phyloP scores from a whole-genome alignment of 1,284 basidiomycete genomes.

The Boletus mariae region DNA sequence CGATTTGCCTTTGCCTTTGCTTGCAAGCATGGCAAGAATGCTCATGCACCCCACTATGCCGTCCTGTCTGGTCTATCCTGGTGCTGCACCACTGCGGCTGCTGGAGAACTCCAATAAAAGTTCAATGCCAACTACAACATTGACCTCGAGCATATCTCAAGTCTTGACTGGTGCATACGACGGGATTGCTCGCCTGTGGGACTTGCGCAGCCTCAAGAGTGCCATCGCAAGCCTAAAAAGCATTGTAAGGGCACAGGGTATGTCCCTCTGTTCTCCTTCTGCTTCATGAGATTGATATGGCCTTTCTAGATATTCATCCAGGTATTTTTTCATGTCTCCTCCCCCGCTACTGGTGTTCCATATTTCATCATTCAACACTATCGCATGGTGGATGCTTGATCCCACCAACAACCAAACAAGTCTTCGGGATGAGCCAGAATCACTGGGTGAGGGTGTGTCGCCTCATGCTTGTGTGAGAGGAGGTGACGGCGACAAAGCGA shows the following conservation, averaged over 20 bases:
- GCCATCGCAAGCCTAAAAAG: conserved; percentile 63
- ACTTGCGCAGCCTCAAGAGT: conserved; percentile 66
- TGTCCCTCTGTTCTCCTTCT: conserved; percentile 3
- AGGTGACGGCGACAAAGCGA: too few species aligned
- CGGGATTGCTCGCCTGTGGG: conserved; percentile 83
- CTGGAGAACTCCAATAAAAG: conserved; percentile 4
- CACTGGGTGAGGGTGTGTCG: too few species aligned
- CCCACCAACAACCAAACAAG: conserved; percentile 1
- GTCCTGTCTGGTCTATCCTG: conserved; percentile 59
- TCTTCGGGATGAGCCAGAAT: too few species aligned
- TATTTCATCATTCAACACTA: conserved; percentile 44
- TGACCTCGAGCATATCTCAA: conserved; percentile 34
- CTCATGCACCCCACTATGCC: conserved; percentile 74
- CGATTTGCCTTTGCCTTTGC: conserved; percentile 50
- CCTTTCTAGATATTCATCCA: conserved; percentile 30
- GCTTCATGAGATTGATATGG: background rate
- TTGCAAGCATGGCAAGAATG: conserved; percentile 45
- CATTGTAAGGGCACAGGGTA: conserved; percentile 39
- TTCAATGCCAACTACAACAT: background rate
- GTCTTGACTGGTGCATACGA: conserved; percentile 82
- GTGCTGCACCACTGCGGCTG: background rate
- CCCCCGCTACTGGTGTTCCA: background rate
- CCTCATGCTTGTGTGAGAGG: too few species aligned
- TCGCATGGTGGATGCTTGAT: conserved; percentile 89
- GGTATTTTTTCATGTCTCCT: conserved; percentile 33